phyloP scores from a whole-genome alignment of 2,329 filamentous ascomycete genomes.

The Dactylellina cionopaga region DNA sequence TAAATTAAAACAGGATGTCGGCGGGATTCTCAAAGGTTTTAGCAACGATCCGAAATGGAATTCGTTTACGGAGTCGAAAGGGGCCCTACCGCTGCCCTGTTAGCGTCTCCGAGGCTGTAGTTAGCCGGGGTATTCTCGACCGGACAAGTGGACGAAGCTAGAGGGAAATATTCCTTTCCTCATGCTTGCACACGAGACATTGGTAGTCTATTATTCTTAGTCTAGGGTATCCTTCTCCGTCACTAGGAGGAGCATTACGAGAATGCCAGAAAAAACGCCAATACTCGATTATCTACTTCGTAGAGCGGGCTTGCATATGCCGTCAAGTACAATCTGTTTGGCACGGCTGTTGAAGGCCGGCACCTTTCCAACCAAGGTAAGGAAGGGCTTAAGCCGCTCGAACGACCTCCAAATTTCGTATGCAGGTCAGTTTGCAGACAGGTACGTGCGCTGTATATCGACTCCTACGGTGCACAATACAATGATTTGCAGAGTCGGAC shows the following conservation, averaged over 20 bases:
- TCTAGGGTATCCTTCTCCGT: constrained; percentile 24
- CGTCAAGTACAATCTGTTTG: no score
- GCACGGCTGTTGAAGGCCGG: not conserved
- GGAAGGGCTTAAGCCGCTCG: not conserved
- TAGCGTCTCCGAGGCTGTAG: constrained; percentile 30
- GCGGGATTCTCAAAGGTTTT: constrained; percentile 11
- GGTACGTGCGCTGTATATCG: no score
- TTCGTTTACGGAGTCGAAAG: constrained; percentile 50
- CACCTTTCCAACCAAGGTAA: constrained; percentile 25
- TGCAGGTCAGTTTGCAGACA: constrained; percentile 52
- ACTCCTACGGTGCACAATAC: not conserved
- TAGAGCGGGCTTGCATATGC: constrained; percentile 23
- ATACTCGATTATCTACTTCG: constrained; percentile 1
- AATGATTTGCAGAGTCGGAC: not conserved
- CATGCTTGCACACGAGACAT: constrained; percentile 21
- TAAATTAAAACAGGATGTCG: constrained; percentile 28
- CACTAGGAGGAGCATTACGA: constrained; percentile 11
- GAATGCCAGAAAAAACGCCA: not conserved
- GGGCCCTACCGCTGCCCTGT: constrained; percentile 35
- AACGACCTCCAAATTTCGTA: constrained; percentile 25
- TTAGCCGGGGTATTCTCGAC: constrained; percentile 28
- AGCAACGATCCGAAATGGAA: constrained; percentile 20
- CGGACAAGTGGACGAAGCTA: no score
- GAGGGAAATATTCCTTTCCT: no score
- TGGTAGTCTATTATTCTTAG: not conserved